These are phyloP conservation scores for Suillus lakei DNA, from an alignment of 768 basidiomycete genomes.

Conservation along the genomic window DNA sequence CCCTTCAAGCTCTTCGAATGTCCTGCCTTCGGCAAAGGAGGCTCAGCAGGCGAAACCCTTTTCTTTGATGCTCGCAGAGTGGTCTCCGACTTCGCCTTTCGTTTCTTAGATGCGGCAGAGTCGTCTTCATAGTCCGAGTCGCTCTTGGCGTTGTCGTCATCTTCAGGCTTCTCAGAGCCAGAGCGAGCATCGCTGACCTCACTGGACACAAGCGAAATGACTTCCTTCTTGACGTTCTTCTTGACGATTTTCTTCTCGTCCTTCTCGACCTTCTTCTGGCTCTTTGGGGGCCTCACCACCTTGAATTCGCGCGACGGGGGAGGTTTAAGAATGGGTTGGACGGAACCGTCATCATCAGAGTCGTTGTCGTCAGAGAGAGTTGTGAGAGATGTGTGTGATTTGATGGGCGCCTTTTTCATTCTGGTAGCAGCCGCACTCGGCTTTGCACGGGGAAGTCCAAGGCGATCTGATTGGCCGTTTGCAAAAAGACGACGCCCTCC, in stretches of 20 bases:
- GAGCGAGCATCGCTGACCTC: background rate
- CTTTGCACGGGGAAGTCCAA: background rate
- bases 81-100: background rate
- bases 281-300: background rate
- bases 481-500: background rate
- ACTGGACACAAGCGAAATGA: background rate
- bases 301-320: background rate
- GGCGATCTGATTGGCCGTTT: background rate
- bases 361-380: background rate
- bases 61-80: background rate
- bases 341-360: background rate
- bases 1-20: background rate
- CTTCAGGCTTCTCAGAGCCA: background rate
- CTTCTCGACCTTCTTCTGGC: background rate
- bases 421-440: background rate
- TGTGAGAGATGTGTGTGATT: background rate
- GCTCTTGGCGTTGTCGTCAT: background rate
- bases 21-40: background rate
- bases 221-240: background rate
- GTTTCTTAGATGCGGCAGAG: background rate
- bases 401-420: background rate
- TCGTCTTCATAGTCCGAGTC: background rate
- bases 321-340: background rate
- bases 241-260: background rate
- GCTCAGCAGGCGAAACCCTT: background rate